A percentile compares a stretch with the other conserved stretches of the same genome.
Conservation (phyloP, 2,329 filamentous ascomycete genomes). For the Ploettnerulaceae sp. region DNA sequence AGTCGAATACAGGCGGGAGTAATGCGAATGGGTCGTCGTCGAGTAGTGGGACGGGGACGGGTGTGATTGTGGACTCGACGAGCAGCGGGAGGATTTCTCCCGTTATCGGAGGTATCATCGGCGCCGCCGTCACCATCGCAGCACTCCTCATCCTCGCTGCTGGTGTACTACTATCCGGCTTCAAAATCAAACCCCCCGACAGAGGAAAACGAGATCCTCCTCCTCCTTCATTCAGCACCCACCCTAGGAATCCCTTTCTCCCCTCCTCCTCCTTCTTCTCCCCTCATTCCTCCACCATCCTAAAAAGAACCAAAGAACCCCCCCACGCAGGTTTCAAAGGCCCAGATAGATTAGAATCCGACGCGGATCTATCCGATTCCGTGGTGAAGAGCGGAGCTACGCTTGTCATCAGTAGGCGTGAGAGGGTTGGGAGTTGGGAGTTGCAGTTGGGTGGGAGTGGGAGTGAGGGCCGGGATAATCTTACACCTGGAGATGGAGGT, state of each 20-base stretch:
- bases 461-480: conserved; percentile 8
- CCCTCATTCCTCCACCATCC: conserved; percentile 11
- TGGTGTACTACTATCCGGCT: conserved; percentile 24
- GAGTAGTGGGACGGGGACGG: not conserved
- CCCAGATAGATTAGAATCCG: conserved; percentile 28
- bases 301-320: conserved; percentile 7
- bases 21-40: not conserved
- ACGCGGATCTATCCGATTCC: conserved; percentile 31
- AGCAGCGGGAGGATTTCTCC: conserved; percentile 12
- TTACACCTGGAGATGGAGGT: conserved; percentile 25
- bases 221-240: too few relatives aligned
- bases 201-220: not conserved
- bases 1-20: not conserved
- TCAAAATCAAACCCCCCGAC: conserved; percentile 21
- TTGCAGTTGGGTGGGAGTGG: conserved; percentile 22
- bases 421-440: conserved; percentile 34
- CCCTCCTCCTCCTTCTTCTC: not conserved
- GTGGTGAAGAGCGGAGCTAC: conserved; percentile 22
- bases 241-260: too few relatives aligned
- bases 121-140: conserved; percentile 27
- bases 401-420: conserved; percentile 25
- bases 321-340: conserved; percentile 33
- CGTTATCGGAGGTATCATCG: conserved; percentile 30
- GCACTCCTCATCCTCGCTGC: conserved; percentile 13
- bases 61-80: not conserved